Percentiles rank a stretch among this genome's conserved stretches.
These are phyloP conservation scores for Peziza echinospora DNA, from an alignment of 495 filamentous ascomycete genomes.

Conservation along the genomic window DNA sequence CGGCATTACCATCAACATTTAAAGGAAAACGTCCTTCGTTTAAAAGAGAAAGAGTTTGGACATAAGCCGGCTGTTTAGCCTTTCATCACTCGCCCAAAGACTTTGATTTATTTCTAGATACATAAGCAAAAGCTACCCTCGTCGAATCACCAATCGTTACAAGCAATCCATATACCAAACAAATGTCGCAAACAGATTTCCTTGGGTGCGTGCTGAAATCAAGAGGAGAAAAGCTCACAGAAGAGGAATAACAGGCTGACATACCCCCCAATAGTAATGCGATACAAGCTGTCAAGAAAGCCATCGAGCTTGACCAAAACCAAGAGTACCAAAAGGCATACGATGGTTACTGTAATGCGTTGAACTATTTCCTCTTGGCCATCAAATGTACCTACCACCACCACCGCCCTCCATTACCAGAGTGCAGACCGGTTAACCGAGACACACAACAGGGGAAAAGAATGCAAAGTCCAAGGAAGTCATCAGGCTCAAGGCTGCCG, in stretches of 20 bases:
- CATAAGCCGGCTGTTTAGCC: too few relatives aligned
- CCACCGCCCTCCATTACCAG: not conserved
- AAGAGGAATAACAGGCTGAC: too few relatives aligned
- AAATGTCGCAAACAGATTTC: slow-evolving; percentile 95
- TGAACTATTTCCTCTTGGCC: slow-evolving; percentile 90
- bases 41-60: too few relatives aligned
- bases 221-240: too few relatives aligned
- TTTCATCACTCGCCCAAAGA: too few relatives aligned
- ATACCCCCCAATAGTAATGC: slow-evolving; percentile 28
- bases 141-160: too few relatives aligned
- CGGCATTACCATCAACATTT: too few relatives aligned
- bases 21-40: too few relatives aligned
- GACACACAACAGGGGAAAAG: slow-evolving; percentile 55
- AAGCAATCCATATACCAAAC: too few relatives aligned
- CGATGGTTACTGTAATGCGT: slow-evolving; percentile 76
- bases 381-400: slow-evolving; percentile 43
- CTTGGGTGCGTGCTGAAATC: slow-evolving; percentile 30
- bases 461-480: slow-evolving; percentile 88
- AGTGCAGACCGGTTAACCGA: too few relatives aligned
- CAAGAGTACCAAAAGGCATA: slow-evolving; percentile 93
- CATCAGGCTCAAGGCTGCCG: slow-evolving; percentile 74
- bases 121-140: too few relatives aligned
- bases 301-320: slow-evolving; percentile 89
- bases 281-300: slow-evolving; percentile 87
- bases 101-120: too few relatives aligned